Base-by-base conservation (phyloP, 1,139 yeast species). In the Magnusiomyces suaveolens region DNA sequence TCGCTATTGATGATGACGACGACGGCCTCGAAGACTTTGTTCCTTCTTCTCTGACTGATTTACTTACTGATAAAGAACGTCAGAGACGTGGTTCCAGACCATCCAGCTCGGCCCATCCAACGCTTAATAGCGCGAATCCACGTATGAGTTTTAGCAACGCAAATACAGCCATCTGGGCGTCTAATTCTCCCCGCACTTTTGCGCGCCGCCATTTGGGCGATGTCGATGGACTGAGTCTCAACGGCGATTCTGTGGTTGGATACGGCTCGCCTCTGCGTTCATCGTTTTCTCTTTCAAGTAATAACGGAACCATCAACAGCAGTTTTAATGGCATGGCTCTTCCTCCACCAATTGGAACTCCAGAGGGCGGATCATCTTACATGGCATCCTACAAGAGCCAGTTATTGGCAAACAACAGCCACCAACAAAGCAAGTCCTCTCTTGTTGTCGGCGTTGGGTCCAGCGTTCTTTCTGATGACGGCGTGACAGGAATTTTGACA, bases 1-100 rank as follows among this genome's bases (percentile, higher is more conserved):
- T 26, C 18, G 52, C 48, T 38, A 36, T 55, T 14, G 66, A 64
- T 50, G 64, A 65, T 49, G 62, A 69, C 48, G 76, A 69, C 12
- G 65, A 58, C 18, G 64, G 66, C 14, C 63, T 63, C 25, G 89
- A 85, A 60, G 95, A 86, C 64, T 84, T 80, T 62, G 87, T 87
- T 1, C 96, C 96, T 1, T 82, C 83, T 1, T 78, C 88, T 25
- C 71, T 87, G 47, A 78, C 82, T 21, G 94, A 86, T 62, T 72
- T 86, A 53, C 71, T 87, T 50, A 87, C 95, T 0, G 95, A 95
- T 0, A 87, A 83, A 61, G 95, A 87, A 65, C 70, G 84, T 32
- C 72, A 75, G 60, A 72, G 95, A 57, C 74, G 94, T 51, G 83
- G 79, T 58, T 82, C 88, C 4, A 72, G 85, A 52, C 76, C 79